Base-by-base conservation (phyloP, 75 land plant species). In the Picea glauca region DNA sequence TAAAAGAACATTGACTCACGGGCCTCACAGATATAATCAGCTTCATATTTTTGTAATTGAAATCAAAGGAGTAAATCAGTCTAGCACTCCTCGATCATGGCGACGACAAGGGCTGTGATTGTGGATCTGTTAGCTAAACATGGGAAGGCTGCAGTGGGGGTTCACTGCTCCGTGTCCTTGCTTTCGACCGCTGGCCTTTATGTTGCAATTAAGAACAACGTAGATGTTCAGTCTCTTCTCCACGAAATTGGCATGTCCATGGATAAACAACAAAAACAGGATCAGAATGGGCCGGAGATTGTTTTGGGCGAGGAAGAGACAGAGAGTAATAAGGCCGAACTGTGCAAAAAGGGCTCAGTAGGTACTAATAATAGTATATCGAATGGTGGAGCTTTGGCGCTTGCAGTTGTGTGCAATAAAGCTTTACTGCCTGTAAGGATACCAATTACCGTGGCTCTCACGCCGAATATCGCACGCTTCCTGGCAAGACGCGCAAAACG, bases 151-250 rank as follows among this genome's bases (percentile, higher is more conserved):
- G 99, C 88, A 0, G 9, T 96, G 14, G 99, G 91, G 21, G 99
- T 96, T 57, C 99, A 96, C 80, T 78, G 88, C 56, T 82, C 93
- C 17, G 92, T 96, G 70, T 96, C 99, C 31, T 81, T 87, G 0
- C 90, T 86, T 38, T 96, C 99, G 30, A 85, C 88, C 75, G 78
- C 93, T 59, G 90, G 92, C 30, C 83, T 95, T 60, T 96, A 94
- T 85, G 81, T 90, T 31, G 98, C 99, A 74, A 92, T 96, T 81
- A 86, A 88, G 80, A 96, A 92, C 93, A 96, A 96, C 81, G 98
- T 96, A 80, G 99, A 96, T 77, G 99, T 96, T 26, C 56, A 79
- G 84, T 38, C 21, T 91, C 26, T 75, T 94, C 80, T 64, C 83
- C 75, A 84, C 58, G 90, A 94, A 58, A 65, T 90, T 80, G 74